Evolutionary conservation across 2,329 filamentous ascomycete species (phyloP).

Genomic region (Sarocladium brachiariae): DNA sequence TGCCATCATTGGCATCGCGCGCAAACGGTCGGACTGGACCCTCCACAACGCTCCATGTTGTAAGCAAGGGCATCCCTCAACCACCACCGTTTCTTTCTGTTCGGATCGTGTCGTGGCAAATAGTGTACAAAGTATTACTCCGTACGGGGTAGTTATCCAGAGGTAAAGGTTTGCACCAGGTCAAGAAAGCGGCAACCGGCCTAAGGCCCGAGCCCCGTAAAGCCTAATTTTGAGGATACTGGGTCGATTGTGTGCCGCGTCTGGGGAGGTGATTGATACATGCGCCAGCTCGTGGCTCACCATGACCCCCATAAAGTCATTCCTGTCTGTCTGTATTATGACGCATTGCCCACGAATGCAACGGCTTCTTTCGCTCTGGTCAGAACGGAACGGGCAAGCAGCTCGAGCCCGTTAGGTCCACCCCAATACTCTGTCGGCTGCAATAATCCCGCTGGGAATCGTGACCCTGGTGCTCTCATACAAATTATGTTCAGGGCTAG

Average conservation of each 20-base stretch:
- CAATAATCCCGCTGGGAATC: neutral
- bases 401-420: conserved; percentile 4
- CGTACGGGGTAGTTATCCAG: no score
- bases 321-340: neutral
- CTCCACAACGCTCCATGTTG: neutral
- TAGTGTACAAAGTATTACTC: no score
- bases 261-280: no score
- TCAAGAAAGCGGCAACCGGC: no score
- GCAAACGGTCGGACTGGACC: neutral
- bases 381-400: conserved; percentile 3
- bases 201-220: no score
- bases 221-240: neutral
- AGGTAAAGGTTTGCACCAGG: no score
- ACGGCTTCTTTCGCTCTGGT: neutral
- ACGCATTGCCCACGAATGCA: neutral
- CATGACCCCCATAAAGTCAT: neutral
- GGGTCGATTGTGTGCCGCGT: neutral
- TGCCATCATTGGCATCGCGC: neutral
- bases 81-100: no score
- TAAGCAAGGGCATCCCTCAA: neutral
- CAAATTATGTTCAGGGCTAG: neutral
- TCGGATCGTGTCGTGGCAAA: no score
- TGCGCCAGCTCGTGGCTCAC: no score
- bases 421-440: neutral
- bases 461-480: neutral